Conservation (phyloP, 2,329 filamentous ascomycete species). For the Aspergillus puulaauensis region DNA sequence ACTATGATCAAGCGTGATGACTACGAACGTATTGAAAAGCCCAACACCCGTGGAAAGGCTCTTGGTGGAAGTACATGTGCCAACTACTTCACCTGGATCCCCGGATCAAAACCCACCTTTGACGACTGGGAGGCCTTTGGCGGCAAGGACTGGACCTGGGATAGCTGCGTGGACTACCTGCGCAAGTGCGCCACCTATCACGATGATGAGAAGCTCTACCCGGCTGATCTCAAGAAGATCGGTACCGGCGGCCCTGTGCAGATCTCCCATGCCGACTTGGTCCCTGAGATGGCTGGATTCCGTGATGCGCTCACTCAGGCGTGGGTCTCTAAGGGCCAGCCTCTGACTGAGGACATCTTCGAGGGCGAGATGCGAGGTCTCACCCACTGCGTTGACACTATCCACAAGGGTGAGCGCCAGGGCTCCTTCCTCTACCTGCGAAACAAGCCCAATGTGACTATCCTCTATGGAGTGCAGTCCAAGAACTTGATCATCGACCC, state of each 20-base stretch:
- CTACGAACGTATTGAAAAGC: slow-evolving; percentile 63
- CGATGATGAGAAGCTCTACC: slow-evolving; percentile 52
- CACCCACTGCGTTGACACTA: slow-evolving; percentile 54
- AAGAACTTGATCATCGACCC: slow-evolving; percentile 56
- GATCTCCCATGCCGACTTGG: slow-evolving; percentile 56
- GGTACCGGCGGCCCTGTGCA: slow-evolving; percentile 53
- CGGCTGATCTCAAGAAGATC: slow-evolving; percentile 51
- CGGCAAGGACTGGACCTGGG: slow-evolving; percentile 57
- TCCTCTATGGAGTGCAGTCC: slow-evolving; percentile 51
- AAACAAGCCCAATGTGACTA: slow-evolving; percentile 56
- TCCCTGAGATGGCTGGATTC: slow-evolving; percentile 54
- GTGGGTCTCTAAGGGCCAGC: slow-evolving; percentile 55
- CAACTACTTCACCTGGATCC: slow-evolving; percentile 67
- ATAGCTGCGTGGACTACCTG: slow-evolving; percentile 52
- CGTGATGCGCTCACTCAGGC: slow-evolving; percentile 46
- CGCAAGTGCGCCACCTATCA: slow-evolving; percentile 60
- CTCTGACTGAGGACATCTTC: slow-evolving; percentile 56
- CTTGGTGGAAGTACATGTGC: slow-evolving; percentile 59
- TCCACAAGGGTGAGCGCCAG: slow-evolving; percentile 58
- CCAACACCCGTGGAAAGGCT: slow-evolving; percentile 60
- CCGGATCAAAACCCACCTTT: slow-evolving; percentile 58
- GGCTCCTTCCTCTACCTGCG: slow-evolving; percentile 54
- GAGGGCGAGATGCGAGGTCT: slow-evolving; percentile 57
- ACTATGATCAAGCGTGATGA: slow-evolving; percentile 56
- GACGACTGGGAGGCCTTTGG: slow-evolving; percentile 51